These are phyloP conservation scores for Saccharomyces hybrid DNA, from an alignment of 1,139 yeast species.

Conservation along the genomic window DNA sequence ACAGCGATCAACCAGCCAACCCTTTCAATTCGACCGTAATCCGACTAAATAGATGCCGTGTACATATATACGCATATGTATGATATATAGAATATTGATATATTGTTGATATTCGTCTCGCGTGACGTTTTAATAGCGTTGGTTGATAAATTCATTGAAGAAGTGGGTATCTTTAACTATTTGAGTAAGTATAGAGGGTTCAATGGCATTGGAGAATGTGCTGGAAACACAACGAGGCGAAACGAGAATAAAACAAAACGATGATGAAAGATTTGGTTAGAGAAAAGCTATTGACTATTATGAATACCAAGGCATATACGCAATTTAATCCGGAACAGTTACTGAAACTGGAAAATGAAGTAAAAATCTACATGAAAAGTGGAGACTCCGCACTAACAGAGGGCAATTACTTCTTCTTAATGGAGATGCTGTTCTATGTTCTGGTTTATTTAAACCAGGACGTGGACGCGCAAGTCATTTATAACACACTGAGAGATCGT, in stretches of 20 bases:
- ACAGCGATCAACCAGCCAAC: too few species aligned
- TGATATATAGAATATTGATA: background rate
- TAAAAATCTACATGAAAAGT: conserved; percentile 18
- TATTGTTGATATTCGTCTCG: background rate
- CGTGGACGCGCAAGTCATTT: conserved; percentile 56
- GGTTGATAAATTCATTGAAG: background rate
- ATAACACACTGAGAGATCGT: conserved; percentile 59
- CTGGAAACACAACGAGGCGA: too few species aligned
- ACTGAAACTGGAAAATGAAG: conserved; percentile 33
- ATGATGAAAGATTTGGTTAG: conserved; percentile 10
- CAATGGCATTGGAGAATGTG: too few species aligned
- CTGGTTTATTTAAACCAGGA: conserved; percentile 60
- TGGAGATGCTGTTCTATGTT: conserved; percentile 68
- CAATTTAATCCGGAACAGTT: conserved; percentile 36
- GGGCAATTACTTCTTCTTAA: conserved; percentile 48
- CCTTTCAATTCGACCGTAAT: too few species aligned
- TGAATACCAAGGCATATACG: conserved; percentile 35
- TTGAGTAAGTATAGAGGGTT: background rate
- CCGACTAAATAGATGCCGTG: too few species aligned
- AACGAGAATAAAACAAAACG: background rate
- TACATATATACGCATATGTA: background rate
- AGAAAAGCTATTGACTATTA: conserved; percentile 33
- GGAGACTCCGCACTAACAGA: conserved; percentile 33
- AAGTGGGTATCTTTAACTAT: too few species aligned
- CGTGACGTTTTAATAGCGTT: background rate